Conservation (phyloP, 768 basidiomycete genomes). For the Xerocomellus chrysenteron region DNA sequence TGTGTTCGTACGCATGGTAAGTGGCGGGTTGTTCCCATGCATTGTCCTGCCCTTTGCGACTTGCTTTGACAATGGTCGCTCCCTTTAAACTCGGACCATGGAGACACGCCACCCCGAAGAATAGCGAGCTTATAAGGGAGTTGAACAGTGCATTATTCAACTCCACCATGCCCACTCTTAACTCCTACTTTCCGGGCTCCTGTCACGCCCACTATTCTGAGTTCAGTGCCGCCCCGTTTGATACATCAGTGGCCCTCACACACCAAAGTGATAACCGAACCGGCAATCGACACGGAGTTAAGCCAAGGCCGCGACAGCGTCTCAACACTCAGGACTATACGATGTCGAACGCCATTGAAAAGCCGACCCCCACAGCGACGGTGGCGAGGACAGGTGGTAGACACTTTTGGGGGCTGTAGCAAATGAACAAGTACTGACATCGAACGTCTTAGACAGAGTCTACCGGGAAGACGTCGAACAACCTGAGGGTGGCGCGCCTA, state of each 20-base stretch:
- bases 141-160: not conserved
- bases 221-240: not conserved
- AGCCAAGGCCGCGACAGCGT: not conserved
- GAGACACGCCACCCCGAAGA: slow-evolving; percentile 6
- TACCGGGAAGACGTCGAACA: not conserved
- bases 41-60: slow-evolving; percentile 7
- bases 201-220: slow-evolving; percentile 3
- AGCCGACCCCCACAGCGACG: not conserved
- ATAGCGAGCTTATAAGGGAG: slow-evolving; percentile 5
- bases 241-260: not conserved
- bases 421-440: not conserved
- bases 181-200: not conserved
- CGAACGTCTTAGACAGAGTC: slow-evolving; percentile 1
- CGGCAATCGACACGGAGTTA: not conserved
- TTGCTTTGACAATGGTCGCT: slow-evolving; percentile 8
- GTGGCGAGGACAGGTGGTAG: slow-evolving; percentile 8
- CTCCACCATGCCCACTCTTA: slow-evolving; percentile 2
- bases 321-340: not conserved
- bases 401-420: not conserved
- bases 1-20: not conserved
- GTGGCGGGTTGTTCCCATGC: slow-evolving; percentile 10
- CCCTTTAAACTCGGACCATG: not conserved
- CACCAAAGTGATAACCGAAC: not conserved
- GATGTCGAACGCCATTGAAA: not conserved
- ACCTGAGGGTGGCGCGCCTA: not conserved